Percentiles rank a stretch among this genome's conserved stretches.
Evolutionary conservation across 306 rosid species (phyloP).

Genomic region (Sindora glabra): DNA sequence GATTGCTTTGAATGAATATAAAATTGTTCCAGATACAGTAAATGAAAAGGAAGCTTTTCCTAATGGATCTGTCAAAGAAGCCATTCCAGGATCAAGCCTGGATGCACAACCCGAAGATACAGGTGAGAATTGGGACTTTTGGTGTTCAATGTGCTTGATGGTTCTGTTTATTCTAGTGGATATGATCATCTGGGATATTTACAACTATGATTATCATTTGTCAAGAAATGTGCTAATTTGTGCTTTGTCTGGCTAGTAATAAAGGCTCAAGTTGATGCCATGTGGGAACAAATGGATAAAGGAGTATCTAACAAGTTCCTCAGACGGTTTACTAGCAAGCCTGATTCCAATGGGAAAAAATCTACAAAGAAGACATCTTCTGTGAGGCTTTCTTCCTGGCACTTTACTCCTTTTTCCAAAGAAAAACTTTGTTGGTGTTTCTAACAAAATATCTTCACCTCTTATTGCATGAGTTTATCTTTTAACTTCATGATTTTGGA

Average conservation of each 20-base stretch:
- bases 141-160: conserved; percentile 6
- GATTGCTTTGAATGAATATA: not conserved
- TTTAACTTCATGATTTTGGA: conserved; percentile 8
- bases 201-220: too few species aligned
- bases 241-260: conserved; percentile 33
- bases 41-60: conserved; percentile 26
- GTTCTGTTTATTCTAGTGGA: too few species aligned
- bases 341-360: conserved; percentile 29
- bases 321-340: conserved; percentile 40
- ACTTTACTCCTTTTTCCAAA: not conserved
- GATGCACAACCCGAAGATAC: conserved; percentile 33
- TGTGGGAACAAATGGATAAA: conserved; percentile 94
- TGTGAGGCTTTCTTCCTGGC: conserved; percentile 43
- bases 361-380: conserved; percentile 51
- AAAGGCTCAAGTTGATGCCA: conserved; percentile 73
- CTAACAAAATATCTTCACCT: too few species aligned
- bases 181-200: too few species aligned
- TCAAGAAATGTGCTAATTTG: too few species aligned
- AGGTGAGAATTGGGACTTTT: conserved; percentile 30
- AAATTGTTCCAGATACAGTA: conserved; percentile 35
- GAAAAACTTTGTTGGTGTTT: not conserved
- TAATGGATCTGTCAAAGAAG: conserved; percentile 35
- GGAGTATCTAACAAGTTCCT: conserved; percentile 56
- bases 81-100: conserved; percentile 27
- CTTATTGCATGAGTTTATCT: too few species aligned